Conservation (phyloP, 2,329 filamentous ascomycete species). For the Fusarium secorum region DNA sequence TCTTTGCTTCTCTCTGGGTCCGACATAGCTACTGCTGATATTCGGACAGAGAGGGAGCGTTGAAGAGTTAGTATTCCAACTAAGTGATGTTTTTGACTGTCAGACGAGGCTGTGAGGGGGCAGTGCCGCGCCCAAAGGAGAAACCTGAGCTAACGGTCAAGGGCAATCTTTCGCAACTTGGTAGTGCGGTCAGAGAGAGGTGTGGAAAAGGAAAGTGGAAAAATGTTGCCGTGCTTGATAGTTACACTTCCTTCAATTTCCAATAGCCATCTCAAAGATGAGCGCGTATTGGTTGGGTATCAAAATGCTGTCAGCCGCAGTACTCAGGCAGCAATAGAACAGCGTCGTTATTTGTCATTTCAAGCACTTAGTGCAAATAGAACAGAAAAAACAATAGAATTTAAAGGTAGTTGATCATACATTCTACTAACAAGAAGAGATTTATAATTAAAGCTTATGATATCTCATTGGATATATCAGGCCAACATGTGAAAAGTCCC, state of each 20-base stretch:
- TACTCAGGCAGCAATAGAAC: background rate
- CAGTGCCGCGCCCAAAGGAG: background rate
- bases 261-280: no score
- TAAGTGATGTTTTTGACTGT: background rate
- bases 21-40: background rate
- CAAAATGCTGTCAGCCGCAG: background rate
- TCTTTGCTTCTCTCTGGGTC: fast-evolving
- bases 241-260: background rate
- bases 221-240: background rate
- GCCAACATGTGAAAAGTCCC: no score
- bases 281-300: background rate
- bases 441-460: background rate
- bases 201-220: background rate
- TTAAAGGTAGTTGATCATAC: no score
- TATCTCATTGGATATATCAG: no score
- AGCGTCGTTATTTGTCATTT: background rate
- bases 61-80: fast-evolving
- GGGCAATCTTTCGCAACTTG: background rate
- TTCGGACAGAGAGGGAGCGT: background rate
- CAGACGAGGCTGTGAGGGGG: background rate
- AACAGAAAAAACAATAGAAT: fast-evolving
- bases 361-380: background rate
- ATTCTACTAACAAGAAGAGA: fast-evolving
- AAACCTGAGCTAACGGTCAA: background rate
- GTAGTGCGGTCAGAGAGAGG: no score